A percentile compares a stretch with the other conserved stretches of the same genome.
These are phyloP conservation scores for Colletotrichum eleusines DNA, from an alignment of 2,329 filamentous ascomycete species.

Conservation along the genomic window DNA sequence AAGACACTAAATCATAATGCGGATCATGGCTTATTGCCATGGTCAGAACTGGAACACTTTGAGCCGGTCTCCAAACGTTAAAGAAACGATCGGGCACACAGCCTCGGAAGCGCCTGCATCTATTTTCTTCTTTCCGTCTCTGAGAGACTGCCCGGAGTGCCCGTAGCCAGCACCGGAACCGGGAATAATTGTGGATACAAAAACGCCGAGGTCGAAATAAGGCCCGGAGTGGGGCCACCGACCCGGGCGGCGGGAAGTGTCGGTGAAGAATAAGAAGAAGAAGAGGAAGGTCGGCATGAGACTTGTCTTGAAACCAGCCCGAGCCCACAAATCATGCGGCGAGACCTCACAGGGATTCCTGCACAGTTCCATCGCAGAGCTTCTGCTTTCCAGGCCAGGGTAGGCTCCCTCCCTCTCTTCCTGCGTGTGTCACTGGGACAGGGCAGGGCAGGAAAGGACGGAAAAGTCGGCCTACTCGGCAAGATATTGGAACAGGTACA, in stretches of 20 bases:
- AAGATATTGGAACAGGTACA: too few species aligned
- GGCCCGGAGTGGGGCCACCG: not conserved
- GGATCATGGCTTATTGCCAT: constrained; percentile 18
- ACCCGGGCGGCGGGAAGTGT: not conserved
- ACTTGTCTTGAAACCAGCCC: constrained; percentile 3
- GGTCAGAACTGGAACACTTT: not conserved
- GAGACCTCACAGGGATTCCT: not conserved
- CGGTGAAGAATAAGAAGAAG: not conserved
- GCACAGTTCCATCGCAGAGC: not conserved
- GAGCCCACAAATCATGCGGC: constrained; percentile 6
- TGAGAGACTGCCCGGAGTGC: not conserved
- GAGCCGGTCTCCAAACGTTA: not conserved
- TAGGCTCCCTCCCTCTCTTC: not conserved
- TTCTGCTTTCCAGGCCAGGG: not conserved
- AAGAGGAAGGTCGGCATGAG: not conserved
- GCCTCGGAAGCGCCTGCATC: not conserved
- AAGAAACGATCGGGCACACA: not conserved
- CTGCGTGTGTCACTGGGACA: too few species aligned
- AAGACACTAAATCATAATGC: constrained; percentile 33
- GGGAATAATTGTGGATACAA: not conserved
- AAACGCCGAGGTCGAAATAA: not conserved
- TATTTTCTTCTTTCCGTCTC: too few species aligned
- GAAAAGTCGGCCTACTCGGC: not conserved
- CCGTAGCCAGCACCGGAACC: not conserved
- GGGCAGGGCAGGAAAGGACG: not conserved